These are phyloP conservation scores for Ganoderma leucocontextum DNA, from an alignment of 1,284 basidiomycete species.

Conservation along the genomic window DNA sequence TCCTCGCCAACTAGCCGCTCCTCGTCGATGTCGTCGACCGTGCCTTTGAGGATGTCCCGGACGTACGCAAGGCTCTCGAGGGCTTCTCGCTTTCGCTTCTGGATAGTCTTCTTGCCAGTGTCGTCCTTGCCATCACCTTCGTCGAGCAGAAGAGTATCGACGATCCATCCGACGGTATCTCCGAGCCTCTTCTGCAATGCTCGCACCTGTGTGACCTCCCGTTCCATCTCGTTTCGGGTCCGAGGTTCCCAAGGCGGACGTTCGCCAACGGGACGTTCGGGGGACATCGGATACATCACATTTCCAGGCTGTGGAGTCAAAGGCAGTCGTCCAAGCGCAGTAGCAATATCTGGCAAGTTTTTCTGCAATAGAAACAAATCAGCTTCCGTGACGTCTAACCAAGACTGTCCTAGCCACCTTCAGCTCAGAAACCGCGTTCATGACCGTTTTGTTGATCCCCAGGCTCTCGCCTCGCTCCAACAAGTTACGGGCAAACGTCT, in stretches of 20 bases:
- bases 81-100: constrained; percentile 66
- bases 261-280: constrained; percentile 63
- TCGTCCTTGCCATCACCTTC: constrained; percentile 54
- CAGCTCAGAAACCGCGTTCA: constrained; percentile 79
- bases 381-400: neutral
- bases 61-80: constrained; percentile 78
- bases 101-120: constrained; percentile 47
- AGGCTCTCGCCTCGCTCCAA: constrained; percentile 80
- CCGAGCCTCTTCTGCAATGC: constrained; percentile 67
- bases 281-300: constrained; percentile 66
- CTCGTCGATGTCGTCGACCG: constrained; percentile 63
- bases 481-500: constrained; percentile 74
- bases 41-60: constrained; percentile 71
- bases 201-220: constrained; percentile 61
- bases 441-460: constrained; percentile 81
- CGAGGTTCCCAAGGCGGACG: constrained; percentile 71
- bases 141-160: constrained; percentile 70
- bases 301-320: constrained; percentile 50
- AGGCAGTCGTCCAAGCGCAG: constrained; percentile 67
- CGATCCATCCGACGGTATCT: constrained; percentile 73
- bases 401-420: constrained; percentile 54
- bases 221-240: constrained; percentile 71
- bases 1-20: constrained; percentile 67
- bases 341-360: constrained; percentile 83
- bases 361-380: constrained; percentile 54